These are phyloP conservation scores for Psilocybe cubensis DNA, from an alignment of 768 basidiomycete genomes.

Conservation along the genomic window DNA sequence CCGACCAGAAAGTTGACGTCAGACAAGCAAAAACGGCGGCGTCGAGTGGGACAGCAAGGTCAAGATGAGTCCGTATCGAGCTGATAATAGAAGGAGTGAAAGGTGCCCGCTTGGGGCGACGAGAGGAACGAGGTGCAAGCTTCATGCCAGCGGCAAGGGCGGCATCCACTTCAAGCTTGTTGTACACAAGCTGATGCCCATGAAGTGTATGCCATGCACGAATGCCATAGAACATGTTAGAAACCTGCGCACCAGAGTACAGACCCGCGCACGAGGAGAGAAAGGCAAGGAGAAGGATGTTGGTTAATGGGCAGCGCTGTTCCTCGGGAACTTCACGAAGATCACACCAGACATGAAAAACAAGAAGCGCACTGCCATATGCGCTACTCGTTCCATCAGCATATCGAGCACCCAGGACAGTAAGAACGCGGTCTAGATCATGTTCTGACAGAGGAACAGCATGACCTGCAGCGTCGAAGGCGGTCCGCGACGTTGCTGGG, in stretches of 20 bases:
- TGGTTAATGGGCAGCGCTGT: constrained; percentile 22
- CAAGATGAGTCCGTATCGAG: background rate
- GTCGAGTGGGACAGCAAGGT: constrained; percentile 20
- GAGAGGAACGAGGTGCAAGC: constrained; percentile 13
- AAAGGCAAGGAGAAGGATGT: constrained; percentile 24
- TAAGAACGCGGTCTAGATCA: constrained; percentile 17
- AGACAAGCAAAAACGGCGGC: constrained; percentile 30
- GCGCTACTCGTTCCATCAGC: background rate
- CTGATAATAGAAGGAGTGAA: constrained; percentile 14
- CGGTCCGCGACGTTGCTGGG: background rate
- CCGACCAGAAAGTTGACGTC: constrained; percentile 24
- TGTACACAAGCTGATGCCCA: constrained; percentile 10
- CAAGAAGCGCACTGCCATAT: constrained; percentile 4
- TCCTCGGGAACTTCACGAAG: constrained; percentile 24
- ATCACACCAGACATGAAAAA: constrained; percentile 12
- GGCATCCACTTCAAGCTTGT: constrained; percentile 1
- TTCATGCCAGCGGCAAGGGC: constrained; percentile 11
- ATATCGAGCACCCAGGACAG: constrained; percentile 21
- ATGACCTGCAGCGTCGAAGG: background rate
- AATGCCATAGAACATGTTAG: constrained; percentile 32
- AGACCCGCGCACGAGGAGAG: constrained; percentile 24
- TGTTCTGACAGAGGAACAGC: background rate
- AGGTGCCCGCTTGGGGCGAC: constrained; percentile 4
- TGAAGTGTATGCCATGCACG: constrained; percentile 44
- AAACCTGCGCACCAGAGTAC: constrained; percentile 28